These are phyloP conservation scores for Cucumis hystrix DNA, from an alignment of 306 rosid genomes.

Conservation along the genomic window DNA sequence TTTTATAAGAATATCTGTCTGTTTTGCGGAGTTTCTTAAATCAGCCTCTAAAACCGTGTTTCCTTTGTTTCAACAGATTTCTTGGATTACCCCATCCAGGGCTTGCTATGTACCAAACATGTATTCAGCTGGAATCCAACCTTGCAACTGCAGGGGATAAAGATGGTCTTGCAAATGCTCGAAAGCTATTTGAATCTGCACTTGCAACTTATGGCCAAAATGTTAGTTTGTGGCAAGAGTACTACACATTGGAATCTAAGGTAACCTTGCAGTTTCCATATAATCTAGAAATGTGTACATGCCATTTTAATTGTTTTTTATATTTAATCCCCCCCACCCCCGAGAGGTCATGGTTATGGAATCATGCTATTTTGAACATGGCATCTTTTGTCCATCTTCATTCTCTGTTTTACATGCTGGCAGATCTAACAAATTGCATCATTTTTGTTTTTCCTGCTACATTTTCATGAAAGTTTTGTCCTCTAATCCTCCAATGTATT, in stretches of 20 bases:
- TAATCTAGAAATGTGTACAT: neutral
- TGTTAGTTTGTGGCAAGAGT: slow-evolving; percentile 62
- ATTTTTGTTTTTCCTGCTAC: neutral
- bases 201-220: slow-evolving; percentile 54
- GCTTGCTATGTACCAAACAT: slow-evolving; percentile 43
- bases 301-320: neutral
- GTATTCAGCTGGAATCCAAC: slow-evolving; percentile 72
- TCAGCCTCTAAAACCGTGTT: neutral
- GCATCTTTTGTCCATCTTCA: too few species aligned
- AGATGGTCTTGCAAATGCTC: slow-evolving; percentile 48
- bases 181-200: slow-evolving; percentile 67
- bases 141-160: slow-evolving; percentile 56
- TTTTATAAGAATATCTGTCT: neutral
- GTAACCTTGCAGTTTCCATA: slow-evolving; percentile 17
- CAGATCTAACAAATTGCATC: neutral
- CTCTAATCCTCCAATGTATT: neutral
- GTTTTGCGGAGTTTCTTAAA: neutral
- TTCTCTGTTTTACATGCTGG: neutral
- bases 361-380: too few species aligned
- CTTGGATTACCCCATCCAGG: slow-evolving; percentile 76
- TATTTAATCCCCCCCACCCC: neutral
- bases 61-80: slow-evolving; percentile 39
- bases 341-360: neutral
- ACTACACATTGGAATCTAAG: slow-evolving; percentile 58
- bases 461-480: neutral